phyloP scores from a whole-genome alignment of 177 flowering plant species.

The Vitis hybrid region DNA sequence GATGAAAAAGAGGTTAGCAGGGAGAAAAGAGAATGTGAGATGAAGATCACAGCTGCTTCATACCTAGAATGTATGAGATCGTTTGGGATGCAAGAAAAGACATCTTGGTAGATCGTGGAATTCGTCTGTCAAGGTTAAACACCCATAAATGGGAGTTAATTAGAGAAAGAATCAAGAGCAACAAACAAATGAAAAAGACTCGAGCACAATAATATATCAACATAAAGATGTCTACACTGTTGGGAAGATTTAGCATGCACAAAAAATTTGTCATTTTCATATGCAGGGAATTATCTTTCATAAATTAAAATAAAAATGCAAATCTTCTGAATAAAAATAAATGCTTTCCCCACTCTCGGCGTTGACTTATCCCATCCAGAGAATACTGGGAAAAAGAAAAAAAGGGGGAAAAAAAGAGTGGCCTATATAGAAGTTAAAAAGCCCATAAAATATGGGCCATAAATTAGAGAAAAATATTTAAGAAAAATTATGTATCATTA shows the following conservation, averaged over 20 bases:
- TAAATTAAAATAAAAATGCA: too few relatives aligned
- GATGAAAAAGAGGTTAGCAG: neutral
- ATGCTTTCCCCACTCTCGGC: too few relatives aligned
- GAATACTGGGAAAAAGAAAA: too few relatives aligned
- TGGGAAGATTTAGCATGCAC: neutral
- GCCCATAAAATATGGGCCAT: neutral
- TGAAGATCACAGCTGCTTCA: neutral
- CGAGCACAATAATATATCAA: neutral
- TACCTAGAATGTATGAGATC: slow-evolving; percentile 92
- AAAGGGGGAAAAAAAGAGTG: neutral
- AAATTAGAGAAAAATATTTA: neutral
- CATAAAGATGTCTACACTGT: neutral
- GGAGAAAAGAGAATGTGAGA: neutral
- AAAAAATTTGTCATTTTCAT: too few relatives aligned
- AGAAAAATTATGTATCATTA: neutral
- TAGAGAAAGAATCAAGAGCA: neutral
- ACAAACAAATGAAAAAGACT: neutral
- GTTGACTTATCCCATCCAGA: too few relatives aligned
- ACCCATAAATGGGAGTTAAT: neutral
- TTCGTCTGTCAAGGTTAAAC: slow-evolving; percentile 54
- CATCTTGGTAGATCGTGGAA: slow-evolving; percentile 88
- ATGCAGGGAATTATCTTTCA: too few relatives aligned
- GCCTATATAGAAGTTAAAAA: neutral
- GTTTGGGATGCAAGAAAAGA: slow-evolving; percentile 86
- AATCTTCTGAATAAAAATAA: too few relatives aligned